Base-by-base conservation (phyloP, 192 early-diverging fungal genomes). In the Ambispora gerdemannii region DNA sequence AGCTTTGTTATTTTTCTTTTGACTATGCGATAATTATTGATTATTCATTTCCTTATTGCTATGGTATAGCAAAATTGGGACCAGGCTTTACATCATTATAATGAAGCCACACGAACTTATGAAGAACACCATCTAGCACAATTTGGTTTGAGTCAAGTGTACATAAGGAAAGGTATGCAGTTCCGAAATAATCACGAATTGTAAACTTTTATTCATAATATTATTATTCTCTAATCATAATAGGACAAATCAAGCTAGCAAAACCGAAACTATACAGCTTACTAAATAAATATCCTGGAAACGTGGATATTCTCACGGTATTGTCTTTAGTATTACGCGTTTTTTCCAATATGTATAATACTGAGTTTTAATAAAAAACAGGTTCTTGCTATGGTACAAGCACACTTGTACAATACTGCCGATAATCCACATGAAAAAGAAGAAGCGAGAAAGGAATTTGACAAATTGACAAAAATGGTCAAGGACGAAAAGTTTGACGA, bases 131-230 rank as follows among this genome's bases (percentile, higher is more conserved):
- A 82, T 1, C 35, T 88, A 64, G 86, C 88, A 20, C 89, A 87
- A 70, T 96, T 88, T 74, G 89, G 89, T 2, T 73, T 93, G 47
- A 93, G 90, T 1, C 89, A 94, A 75, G 87, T 90, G 75, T 80
- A 87, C 33, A 74, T 94, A 10, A 78, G 76, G 30, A 65, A 71
- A 79, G 83, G 87, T 85, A 43, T 10, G 38, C n/a, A n/a, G n/a
- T 10, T 10, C 38, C 6, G 15, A 72, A 30, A 25, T n/a, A n/a
- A 25, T 61, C 3, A 15, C 47, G 4, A 70, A 33, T 35, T 70
- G 64, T 80, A 17, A 75, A n/a, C 53, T 33, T 20, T 73, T 3
- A 66, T 36, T 32, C 35, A 77, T 11, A 31, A 7, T 24, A 20
- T 19, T 3, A 2, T 67, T 1, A 59, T 28, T 36, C 56, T 70